Conservation (phyloP, 1,284 basidiomycete species). For the Ceratobasidium theobromae region DNA sequence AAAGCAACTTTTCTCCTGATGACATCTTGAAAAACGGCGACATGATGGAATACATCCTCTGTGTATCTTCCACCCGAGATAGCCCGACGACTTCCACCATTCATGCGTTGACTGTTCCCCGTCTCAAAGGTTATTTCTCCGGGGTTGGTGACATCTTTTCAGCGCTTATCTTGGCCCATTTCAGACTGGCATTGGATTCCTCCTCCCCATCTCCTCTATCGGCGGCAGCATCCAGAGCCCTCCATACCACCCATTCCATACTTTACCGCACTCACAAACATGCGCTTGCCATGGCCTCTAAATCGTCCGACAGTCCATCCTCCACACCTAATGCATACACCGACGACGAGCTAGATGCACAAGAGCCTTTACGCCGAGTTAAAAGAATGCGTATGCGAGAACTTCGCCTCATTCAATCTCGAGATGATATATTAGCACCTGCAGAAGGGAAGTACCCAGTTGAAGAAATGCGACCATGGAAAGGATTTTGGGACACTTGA, state of each 20-base stretch:
- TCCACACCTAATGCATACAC: slow-evolving; percentile 52
- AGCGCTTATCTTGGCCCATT: slow-evolving; percentile 86
- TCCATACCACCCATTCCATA: slow-evolving; percentile 85
- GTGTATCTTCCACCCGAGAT: slow-evolving; percentile 57
- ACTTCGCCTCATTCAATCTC: slow-evolving; percentile 75
- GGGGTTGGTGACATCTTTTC: slow-evolving; percentile 98
- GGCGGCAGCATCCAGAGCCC: slow-evolving; percentile 52
- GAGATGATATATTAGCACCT: slow-evolving; percentile 51
- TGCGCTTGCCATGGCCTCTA: slow-evolving; percentile 55
- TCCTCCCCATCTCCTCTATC: slow-evolving; percentile 58
- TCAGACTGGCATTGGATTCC: slow-evolving; percentile 44
- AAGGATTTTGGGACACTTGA: slow-evolving; percentile 31
- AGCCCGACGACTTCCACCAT: slow-evolving; percentile 45
- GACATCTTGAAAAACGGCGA: neutral
- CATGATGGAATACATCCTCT: slow-evolving; percentile 57
- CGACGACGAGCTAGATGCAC: slow-evolving; percentile 72
- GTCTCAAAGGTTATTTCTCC: slow-evolving; percentile 89
- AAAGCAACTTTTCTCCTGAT: neutral
- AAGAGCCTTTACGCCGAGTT: slow-evolving; percentile 64
- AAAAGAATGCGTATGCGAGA: slow-evolving; percentile 80
- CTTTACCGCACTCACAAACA: slow-evolving; percentile 69
- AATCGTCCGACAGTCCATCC: slow-evolving; percentile 34
- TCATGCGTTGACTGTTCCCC: slow-evolving; percentile 72
- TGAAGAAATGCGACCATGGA: slow-evolving; percentile 28
- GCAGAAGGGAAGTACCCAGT: neutral